These are phyloP conservation scores for Saccharomycopsis guyanensis DNA, from an alignment of 805 yeast genomes.

Conservation along the genomic window DNA sequence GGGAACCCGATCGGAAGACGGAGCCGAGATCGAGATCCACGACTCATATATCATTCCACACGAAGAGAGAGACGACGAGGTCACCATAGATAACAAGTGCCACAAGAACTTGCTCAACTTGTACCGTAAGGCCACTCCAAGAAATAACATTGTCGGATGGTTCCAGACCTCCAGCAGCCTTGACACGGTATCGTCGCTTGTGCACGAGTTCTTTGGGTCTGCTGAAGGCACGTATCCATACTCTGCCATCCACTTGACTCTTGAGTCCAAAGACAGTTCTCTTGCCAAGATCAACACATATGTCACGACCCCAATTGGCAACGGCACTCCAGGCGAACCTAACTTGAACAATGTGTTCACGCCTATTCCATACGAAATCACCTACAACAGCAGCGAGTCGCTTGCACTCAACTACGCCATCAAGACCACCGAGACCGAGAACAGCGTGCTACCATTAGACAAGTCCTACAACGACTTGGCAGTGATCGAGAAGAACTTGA, in stretches of 20 bases:
- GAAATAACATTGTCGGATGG: constrained; percentile 79
- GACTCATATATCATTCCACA: constrained; percentile 80
- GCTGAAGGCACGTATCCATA: constrained; percentile 61
- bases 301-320: constrained; percentile 70
- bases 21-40: constrained; percentile 61
- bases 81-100: constrained; percentile 69
- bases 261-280: constrained; percentile 47
- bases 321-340: constrained; percentile 27
- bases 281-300: constrained; percentile 59
- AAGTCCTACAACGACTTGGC: constrained; percentile 36
- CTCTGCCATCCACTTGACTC: constrained; percentile 74
- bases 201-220: constrained; percentile 76
- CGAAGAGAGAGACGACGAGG: constrained; percentile 64
- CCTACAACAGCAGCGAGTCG: constrained; percentile 51
- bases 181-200: constrained; percentile 65
- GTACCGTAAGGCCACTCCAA: constrained; percentile 72
- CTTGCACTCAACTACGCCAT: constrained; percentile 43
- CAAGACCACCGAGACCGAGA: constrained; percentile 26
- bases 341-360: constrained; percentile 49
- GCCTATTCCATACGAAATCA: constrained; percentile 62
- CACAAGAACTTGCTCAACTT: constrained; percentile 64
- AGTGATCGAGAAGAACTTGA: constrained; percentile 39
- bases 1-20: constrained; percentile 80
- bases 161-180: constrained; percentile 55
- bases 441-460: constrained; percentile 27